These are phyloP conservation scores for Fusarium scirpi DNA, from an alignment of 2,329 filamentous ascomycete species.

Conservation along the genomic window DNA sequence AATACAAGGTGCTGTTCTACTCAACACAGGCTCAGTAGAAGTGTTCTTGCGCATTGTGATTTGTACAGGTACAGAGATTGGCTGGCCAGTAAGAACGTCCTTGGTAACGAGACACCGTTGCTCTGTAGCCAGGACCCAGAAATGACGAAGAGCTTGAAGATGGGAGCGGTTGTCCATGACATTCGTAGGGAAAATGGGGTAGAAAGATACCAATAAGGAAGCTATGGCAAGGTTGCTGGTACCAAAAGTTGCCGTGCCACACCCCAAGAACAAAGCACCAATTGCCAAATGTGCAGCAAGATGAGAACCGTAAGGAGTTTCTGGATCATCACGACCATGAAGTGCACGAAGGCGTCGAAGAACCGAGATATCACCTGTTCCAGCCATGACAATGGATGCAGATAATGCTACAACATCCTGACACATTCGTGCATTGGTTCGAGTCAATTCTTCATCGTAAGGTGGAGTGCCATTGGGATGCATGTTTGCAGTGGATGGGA, in stretches of 20 bases:
- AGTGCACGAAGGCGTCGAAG: conserved; percentile 87
- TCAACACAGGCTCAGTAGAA: conserved; percentile 54
- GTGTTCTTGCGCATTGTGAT: conserved; percentile 66
- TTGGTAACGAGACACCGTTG: conserved; percentile 88
- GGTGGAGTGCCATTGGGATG: conserved; percentile 54
- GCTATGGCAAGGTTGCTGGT: conserved; percentile 90
- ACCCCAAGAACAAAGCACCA: conserved; percentile 89
- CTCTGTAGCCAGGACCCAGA: conserved; percentile 95
- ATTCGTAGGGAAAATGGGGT: conserved; percentile 88
- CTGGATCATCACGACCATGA: conserved; percentile 85
- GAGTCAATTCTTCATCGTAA: conserved; percentile 87
- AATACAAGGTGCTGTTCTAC: conserved; percentile 68
- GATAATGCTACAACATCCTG: conserved; percentile 89
- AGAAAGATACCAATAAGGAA: conserved; percentile 89
- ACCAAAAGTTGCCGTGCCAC: conserved; percentile 91
- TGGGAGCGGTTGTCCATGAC: conserved; percentile 96
- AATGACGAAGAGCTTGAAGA: conserved; percentile 94
- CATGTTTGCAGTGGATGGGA: conserved; percentile 55
- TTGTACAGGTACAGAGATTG: conserved; percentile 78
- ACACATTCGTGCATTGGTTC: conserved; percentile 88
- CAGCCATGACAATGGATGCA: conserved; percentile 91
- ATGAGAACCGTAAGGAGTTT: conserved; percentile 93
- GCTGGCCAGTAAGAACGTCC: conserved; percentile 85
- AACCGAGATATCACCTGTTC: conserved; percentile 87
- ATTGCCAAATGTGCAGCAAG: conserved; percentile 93